Conservation (phyloP, 331 rosid species). For the Rhamnella rubrinervis region DNA sequence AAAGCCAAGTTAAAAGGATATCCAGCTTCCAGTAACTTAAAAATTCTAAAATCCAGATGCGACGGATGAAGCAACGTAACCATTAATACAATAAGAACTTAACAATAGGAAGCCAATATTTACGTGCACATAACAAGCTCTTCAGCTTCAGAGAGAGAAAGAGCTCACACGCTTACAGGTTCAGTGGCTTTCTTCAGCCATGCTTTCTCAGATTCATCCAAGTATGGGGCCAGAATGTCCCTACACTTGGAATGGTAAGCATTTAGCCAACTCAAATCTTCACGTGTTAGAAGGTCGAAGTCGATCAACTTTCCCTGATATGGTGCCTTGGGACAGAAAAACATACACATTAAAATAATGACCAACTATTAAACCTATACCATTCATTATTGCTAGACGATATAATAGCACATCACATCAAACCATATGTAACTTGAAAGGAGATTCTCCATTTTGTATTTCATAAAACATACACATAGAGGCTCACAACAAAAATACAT, state of each 20-base stretch:
- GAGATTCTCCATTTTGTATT: too few species aligned
- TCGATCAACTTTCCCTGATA: conserved; percentile 84
- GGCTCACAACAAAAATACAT: neutral
- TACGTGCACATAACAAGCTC: conserved; percentile 9
- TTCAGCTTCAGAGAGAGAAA: neutral
- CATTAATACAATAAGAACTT: too few species aligned
- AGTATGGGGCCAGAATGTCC: conserved; percentile 62
- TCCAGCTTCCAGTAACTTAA: too few species aligned
- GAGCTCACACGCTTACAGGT: conserved; percentile 51
- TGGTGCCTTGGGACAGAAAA: conserved; percentile 64
- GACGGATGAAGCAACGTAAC: too few species aligned
- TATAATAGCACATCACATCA: too few species aligned
- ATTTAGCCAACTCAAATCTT: conserved; percentile 85
- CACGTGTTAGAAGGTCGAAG: conserved; percentile 51
- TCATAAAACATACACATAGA: neutral
- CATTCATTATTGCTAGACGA: too few species aligned
- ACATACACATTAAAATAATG: conserved; percentile 15
- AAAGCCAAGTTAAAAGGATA: too few species aligned
- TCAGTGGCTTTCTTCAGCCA: conserved; percentile 93
- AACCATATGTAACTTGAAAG: too few species aligned
- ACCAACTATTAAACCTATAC: neutral
- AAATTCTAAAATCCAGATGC: too few species aligned
- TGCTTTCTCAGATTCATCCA: conserved; percentile 67
- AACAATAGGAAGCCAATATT: conserved; percentile 1
- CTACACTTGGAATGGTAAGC: conserved; percentile 76